Conservation (phyloP, 441 rosid species). For the Populus hybrid region DNA sequence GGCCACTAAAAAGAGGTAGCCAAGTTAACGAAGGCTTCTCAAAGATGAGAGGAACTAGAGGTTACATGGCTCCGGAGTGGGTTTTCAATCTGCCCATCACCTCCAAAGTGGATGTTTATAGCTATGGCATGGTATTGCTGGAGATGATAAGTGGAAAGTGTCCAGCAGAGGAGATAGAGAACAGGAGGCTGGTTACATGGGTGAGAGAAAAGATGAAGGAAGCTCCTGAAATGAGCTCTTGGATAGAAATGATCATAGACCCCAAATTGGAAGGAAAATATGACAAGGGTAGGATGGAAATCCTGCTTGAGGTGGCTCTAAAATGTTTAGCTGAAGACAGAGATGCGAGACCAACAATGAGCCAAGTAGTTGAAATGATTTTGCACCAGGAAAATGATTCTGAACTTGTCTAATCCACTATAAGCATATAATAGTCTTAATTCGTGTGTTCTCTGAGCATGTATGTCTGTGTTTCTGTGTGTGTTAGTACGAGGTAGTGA, state of each 20-base stretch:
- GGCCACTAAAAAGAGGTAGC: slow-evolving; percentile 4
- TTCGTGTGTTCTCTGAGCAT: too few species aligned
- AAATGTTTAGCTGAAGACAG: not conserved
- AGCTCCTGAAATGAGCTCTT: not conserved
- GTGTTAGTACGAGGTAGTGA: too few species aligned
- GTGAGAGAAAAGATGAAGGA: slow-evolving; percentile 1
- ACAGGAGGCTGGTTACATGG: not conserved
- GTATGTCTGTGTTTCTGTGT: too few species aligned
- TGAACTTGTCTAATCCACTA: not conserved
- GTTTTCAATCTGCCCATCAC: slow-evolving; percentile 18
- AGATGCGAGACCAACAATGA: slow-evolving; percentile 18
- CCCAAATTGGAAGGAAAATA: slow-evolving; percentile 2
- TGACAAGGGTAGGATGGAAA: slow-evolving; percentile 3
- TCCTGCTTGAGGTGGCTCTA: slow-evolving; percentile 8
- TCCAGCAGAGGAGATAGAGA: slow-evolving; percentile 7
- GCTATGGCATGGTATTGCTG: slow-evolving; percentile 15
- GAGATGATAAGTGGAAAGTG: slow-evolving; percentile 11
- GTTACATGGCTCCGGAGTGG: slow-evolving; percentile 23
- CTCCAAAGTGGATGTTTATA: slow-evolving; percentile 17
- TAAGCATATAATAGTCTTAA: too few species aligned
- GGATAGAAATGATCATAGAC: slow-evolving; percentile 9
- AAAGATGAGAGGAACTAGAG: slow-evolving; percentile 20
- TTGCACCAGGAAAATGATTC: not conserved
- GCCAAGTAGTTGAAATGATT: slow-evolving; percentile 10
- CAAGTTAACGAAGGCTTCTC: not conserved